Evolutionary conservation across 2,329 filamentous ascomycete genomes (phyloP).

Genomic region (Botrytis elliptica): DNA sequence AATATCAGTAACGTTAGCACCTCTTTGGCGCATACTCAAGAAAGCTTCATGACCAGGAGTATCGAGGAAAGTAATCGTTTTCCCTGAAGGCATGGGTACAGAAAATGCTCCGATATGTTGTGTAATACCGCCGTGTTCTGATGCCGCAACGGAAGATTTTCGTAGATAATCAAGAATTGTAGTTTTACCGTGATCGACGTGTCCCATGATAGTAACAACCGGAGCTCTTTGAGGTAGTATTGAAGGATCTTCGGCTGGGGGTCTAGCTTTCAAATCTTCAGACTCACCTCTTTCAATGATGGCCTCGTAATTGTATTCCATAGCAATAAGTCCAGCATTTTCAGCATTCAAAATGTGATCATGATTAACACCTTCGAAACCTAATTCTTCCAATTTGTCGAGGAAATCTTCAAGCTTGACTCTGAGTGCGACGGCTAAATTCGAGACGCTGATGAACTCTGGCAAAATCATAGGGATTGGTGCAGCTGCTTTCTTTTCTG

Average conservation of each 20-base stretch:
- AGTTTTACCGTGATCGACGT: slow-evolving; percentile 98
- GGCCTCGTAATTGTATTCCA: slow-evolving; percentile 91
- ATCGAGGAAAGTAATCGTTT: slow-evolving; percentile 92
- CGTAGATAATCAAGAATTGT: slow-evolving; percentile 92
- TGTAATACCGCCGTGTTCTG: slow-evolving; percentile 94
- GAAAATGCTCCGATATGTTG: slow-evolving; percentile 98
- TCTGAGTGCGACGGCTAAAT: slow-evolving; percentile 73
- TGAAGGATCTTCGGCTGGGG: slow-evolving; percentile 66
- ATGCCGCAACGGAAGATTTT: slow-evolving; percentile 85
- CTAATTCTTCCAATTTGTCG: slow-evolving; percentile 73
- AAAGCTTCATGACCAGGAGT: slow-evolving; percentile 97
- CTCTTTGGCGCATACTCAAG: slow-evolving; percentile 90
- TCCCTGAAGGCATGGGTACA: slow-evolving; percentile 80
- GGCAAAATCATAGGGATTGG: slow-evolving; percentile 71
- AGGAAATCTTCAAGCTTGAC: slow-evolving; percentile 72
- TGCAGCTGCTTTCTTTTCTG: slow-evolving; percentile 45
- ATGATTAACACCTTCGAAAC: slow-evolving; percentile 79
- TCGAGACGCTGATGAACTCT: slow-evolving; percentile 86
- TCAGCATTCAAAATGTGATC: slow-evolving; percentile 89
- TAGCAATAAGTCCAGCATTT: slow-evolving; percentile 83
- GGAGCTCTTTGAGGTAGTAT: slow-evolving; percentile 74
- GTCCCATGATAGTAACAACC: slow-evolving; percentile 98
- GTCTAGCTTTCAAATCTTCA: slow-evolving; percentile 70
- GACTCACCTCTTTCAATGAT: slow-evolving; percentile 65
- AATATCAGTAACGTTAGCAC: slow-evolving; percentile 94